Percentiles rank a stretch among this genome's conserved stretches.
Conservation (phyloP, 1,139 yeast species). For the Pneumocystis wakefieldiae region DNA sequence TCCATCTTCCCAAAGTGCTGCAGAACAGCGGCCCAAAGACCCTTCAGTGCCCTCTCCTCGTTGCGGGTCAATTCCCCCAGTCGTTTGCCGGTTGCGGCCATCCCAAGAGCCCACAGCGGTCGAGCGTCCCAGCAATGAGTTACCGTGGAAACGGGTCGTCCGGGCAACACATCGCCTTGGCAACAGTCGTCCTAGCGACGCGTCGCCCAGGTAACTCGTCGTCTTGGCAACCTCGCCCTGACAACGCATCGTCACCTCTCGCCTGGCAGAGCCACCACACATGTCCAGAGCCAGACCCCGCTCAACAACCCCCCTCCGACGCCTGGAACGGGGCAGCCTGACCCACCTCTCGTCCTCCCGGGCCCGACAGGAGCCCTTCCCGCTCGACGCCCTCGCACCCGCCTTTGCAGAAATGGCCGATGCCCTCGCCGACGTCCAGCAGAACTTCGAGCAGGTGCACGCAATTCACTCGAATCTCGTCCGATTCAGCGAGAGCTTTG, state of each 20-base stretch:
- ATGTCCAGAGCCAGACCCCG: too few relatives aligned
- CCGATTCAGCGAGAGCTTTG: conserved; percentile 48
- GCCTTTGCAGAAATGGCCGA: conserved; percentile 33
- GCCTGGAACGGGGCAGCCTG: conserved; percentile 17
- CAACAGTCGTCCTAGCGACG: too few relatives aligned
- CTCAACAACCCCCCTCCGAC: conserved; percentile 20
- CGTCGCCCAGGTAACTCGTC: too few relatives aligned
- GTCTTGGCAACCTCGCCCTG: too few relatives aligned
- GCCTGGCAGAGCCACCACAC: too few relatives aligned
- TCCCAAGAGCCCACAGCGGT: background rate
- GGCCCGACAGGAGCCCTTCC: conserved; percentile 10
- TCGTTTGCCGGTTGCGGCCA: too few relatives aligned
- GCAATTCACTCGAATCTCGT: conserved; percentile 37
- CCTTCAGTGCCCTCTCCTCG: background rate
- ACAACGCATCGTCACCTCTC: too few relatives aligned
- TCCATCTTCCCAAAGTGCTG: background rate
- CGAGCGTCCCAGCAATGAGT: too few relatives aligned
- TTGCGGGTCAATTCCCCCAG: background rate
- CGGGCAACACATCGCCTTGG: too few relatives aligned
- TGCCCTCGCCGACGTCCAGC: conserved; percentile 38
- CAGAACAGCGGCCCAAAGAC: background rate
- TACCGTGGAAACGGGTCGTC: too few relatives aligned
- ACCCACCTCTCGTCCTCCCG: conserved; percentile 17
- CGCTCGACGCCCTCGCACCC: conserved; percentile 19
- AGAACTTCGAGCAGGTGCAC: conserved; percentile 36